Evolutionary conservation across 805 yeast species (phyloP).

Genomic region (Maudiozyma serrabonitensis): DNA sequence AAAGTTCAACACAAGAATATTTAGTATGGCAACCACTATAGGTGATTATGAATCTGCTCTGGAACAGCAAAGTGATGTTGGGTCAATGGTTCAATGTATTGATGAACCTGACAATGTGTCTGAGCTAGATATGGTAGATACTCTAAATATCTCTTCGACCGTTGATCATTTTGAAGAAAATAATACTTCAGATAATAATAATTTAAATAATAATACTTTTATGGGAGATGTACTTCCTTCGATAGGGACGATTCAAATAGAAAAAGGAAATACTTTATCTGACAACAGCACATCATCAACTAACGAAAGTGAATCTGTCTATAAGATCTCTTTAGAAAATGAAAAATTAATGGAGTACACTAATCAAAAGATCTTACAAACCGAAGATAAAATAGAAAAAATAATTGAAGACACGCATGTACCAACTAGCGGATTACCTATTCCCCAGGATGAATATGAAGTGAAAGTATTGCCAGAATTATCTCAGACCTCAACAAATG

Average conservation of each 20-base stretch:
- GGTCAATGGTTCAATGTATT: not conserved
- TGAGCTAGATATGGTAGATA: not conserved
- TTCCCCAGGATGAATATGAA: not conserved
- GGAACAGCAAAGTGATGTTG: constrained; percentile 8
- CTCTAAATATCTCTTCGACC: not conserved
- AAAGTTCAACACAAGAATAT: constrained; percentile 13
- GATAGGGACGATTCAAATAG: not conserved
- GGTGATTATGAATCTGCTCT: constrained; percentile 20
- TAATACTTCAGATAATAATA: not conserved
- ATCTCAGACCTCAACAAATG: too few species aligned
- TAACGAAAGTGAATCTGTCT: not conserved
- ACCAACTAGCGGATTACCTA: not conserved
- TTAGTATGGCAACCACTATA: constrained; percentile 20
- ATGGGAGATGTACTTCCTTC: too few species aligned
- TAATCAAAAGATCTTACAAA: constrained; percentile 1
- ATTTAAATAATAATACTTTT: not conserved
- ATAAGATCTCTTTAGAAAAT: not conserved
- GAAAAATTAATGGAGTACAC: not conserved
- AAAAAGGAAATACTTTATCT: not conserved
- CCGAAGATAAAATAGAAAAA: not conserved
- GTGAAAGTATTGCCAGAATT: not conserved
- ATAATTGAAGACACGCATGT: not conserved
- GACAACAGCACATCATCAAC: not conserved
- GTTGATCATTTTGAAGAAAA: not conserved
- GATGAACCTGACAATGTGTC: not conserved